Evolutionary conservation across 192 early-diverging fungal genomes (phyloP).

Genomic region (Backusella parvicylindrica): DNA sequence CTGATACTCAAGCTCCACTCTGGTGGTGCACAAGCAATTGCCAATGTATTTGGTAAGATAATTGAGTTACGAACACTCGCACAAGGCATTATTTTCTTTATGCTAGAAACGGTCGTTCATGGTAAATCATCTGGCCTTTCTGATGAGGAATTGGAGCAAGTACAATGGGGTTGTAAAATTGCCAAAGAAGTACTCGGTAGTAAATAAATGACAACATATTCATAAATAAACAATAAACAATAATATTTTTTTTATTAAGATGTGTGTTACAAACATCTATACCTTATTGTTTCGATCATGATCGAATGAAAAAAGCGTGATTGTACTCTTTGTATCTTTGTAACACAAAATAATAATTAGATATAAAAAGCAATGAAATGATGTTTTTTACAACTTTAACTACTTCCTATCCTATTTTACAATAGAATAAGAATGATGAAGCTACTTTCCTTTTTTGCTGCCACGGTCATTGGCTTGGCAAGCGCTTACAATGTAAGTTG

Average conservation of each 20-base stretch:
- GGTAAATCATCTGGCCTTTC: constrained; percentile 50
- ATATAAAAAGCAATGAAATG: background rate
- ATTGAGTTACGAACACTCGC: constrained; percentile 62
- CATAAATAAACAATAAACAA: background rate
- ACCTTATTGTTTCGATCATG: background rate
- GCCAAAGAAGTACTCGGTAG: constrained; percentile 53
- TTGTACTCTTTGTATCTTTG: background rate
- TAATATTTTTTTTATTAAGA: constrained; percentile 7
- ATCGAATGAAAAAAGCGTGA: background rate
- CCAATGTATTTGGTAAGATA: constrained; percentile 54
- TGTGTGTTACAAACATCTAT: background rate
- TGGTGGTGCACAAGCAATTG: constrained; percentile 49
- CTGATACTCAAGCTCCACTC: constrained; percentile 62
- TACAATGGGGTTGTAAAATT: constrained; percentile 65
- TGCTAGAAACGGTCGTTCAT: constrained; percentile 69
- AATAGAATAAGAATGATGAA: background rate
- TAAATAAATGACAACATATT: background rate
- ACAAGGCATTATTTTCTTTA: constrained; percentile 83
- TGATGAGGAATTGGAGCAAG: constrained; percentile 60
- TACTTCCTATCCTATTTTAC: background rate
- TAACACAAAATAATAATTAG: background rate
- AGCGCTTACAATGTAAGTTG: constrained; percentile 1
- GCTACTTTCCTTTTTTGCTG: background rate
- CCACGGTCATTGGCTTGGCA: background rate
- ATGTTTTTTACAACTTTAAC: background rate